phyloP scores from a whole-genome alignment of 768 basidiomycete genomes.

The Leccinum disarticulatum region DNA sequence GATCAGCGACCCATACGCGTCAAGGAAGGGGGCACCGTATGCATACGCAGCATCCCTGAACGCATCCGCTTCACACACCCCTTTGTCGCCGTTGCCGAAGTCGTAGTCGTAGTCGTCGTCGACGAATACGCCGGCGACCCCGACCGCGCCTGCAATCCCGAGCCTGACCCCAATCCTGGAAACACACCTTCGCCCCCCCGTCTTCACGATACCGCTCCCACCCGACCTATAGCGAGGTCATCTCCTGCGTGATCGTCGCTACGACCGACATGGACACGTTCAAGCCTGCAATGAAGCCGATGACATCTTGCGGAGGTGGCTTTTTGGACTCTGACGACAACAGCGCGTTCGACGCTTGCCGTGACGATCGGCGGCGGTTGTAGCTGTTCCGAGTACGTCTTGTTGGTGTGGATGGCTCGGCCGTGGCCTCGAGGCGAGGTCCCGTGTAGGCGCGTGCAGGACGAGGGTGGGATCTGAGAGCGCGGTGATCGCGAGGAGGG shows the following conservation, averaged over 20 bases:
- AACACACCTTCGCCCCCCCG: conserved; percentile 32
- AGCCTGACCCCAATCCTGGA: neutral
- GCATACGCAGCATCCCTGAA: too few relatives aligned
- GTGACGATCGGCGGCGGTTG: conserved; percentile 40
- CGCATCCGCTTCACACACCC: conserved; percentile 26
- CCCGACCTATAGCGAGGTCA: conserved; percentile 82
- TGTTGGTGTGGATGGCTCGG: conserved; percentile 10
- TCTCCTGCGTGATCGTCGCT: conserved; percentile 86
- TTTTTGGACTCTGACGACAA: conserved; percentile 32
- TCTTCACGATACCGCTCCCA: conserved; percentile 86
- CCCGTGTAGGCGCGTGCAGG: conserved; percentile 60
- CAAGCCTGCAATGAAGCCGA: conserved; percentile 84
- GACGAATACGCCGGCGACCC: conserved; percentile 26
- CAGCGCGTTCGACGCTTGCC: conserved; percentile 40
- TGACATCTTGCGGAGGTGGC: conserved; percentile 53
- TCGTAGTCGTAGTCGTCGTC: neutral
- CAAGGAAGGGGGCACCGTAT: too few relatives aligned
- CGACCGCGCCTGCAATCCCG: conserved; percentile 7
- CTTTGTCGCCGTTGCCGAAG: conserved; percentile 2
- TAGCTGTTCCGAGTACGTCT: neutral
- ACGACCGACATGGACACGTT: conserved; percentile 83
- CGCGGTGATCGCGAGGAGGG: conserved; percentile 90
- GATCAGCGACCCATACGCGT: too few relatives aligned
- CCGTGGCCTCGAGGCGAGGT: conserved; percentile 40
- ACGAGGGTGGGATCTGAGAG: conserved; percentile 88